Evolutionary conservation across 176 grass and related monocot species (phyloP), one percentile per base, ranked within the genome.

Genomic region (Neostapfia colusana): DNA sequence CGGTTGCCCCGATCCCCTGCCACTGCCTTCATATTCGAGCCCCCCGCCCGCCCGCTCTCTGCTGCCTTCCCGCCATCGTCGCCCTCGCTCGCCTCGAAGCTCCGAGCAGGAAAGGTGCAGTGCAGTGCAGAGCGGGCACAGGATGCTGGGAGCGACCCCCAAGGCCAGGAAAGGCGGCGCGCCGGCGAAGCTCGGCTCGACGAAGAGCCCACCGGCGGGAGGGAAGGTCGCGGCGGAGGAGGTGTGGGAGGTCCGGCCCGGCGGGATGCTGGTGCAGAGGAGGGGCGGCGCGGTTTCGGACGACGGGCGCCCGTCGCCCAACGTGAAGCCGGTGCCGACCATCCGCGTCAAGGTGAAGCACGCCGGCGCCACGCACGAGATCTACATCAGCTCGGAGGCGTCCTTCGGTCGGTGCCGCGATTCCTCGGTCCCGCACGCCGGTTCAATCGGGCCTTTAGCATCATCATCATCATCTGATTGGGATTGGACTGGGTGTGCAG

Each of bases 231-330:
- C 69, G 36, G 79, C 62, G 79, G 87, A 91, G 69, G 93, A 88
- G 66, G 84, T 90, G 67, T 98, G 89, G 95, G 95, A 98, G 87
- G 95, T 98, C 21, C 81, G 95, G 23, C 95, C 95, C 4, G 78
- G 95, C 12, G 95, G 95, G 31, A 92, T 98, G 95, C 84, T 98
- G 40, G 95, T 98, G 81, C 95, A 98, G 89, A 98, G 92, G 85
- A 41, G 91, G 45, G 75, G 84, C 23, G 67, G 77, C 67, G 67
- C 50, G 43, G 36, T 0, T 7, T 15, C 72, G n/a, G 73, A 76
- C 0, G 92, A 82, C 27, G 89, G 78, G 77, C n/a, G n/a, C n/a
- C 72, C 69, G 68, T 68, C 83, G 10, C 69, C 62, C 3, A 81
- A 74, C 35, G 82, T 84, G 25, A 88, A 65, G 78, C 87, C 87